phyloP scores from a whole-genome alignment of 2,329 filamentous ascomycete species.

The Dactylellina haptotyla region DNA sequence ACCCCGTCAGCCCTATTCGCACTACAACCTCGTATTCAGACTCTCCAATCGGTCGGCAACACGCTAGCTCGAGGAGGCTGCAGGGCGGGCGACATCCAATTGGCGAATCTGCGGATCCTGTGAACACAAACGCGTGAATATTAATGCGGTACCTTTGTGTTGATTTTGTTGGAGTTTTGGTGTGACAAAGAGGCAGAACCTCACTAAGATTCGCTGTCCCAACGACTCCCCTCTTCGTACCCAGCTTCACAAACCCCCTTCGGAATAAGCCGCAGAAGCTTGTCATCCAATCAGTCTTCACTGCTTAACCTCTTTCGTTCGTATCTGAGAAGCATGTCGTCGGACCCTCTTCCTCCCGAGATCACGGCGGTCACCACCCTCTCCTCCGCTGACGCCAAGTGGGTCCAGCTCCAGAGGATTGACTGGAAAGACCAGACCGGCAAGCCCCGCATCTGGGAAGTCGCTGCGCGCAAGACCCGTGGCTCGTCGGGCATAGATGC shows the following conservation, averaged over 20 bases:
- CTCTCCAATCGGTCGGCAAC: no score
- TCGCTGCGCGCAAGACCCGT: constrained; percentile 66
- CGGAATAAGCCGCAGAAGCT: background rate
- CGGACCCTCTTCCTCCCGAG: constrained; percentile 63
- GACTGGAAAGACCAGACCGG: constrained; percentile 65
- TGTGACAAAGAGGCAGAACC: background rate
- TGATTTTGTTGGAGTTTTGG: background rate
- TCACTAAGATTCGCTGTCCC: background rate
- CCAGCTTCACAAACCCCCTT: background rate
- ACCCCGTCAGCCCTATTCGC: no score
- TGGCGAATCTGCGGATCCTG: no score
- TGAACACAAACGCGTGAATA: no score
- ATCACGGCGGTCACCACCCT: constrained; percentile 66
- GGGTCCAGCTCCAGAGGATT: constrained; percentile 69
- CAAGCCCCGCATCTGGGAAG: constrained; percentile 65
- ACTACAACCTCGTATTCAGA: no score
- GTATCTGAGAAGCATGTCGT: constrained; percentile 61
- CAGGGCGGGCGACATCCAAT: no score
- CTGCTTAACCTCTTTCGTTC: constrained; percentile 34
- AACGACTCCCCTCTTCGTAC: background rate
- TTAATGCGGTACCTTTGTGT: no score
- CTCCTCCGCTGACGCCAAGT: constrained; percentile 67
- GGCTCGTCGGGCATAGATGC: constrained; percentile 70
- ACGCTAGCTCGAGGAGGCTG: no score
- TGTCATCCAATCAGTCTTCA: background rate